phyloP scores from a whole-genome alignment of 2,329 filamentous ascomycete genomes.

The Neonectria ditissima region DNA sequence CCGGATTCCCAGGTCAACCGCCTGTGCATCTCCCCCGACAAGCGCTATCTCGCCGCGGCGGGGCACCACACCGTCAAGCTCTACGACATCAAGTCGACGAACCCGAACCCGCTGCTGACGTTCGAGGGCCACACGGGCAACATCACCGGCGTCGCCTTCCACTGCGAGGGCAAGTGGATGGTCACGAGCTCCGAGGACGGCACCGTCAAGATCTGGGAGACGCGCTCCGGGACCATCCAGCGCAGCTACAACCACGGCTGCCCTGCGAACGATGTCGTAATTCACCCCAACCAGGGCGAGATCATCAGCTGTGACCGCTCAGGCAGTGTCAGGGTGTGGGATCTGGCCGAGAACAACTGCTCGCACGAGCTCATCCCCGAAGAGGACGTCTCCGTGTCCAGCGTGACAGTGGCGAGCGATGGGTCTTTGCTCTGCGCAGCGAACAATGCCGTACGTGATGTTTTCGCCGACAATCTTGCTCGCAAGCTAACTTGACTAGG shows the following conservation, averaged over 20 bases:
- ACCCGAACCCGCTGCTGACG: constrained; percentile 89
- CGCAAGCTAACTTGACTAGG: constrained; percentile 62
- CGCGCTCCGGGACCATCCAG: constrained; percentile 85
- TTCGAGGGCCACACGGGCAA: constrained; percentile 98
- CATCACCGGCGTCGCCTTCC: constrained; percentile 95
- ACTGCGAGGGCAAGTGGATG: constrained; percentile 99
- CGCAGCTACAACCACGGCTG: constrained; percentile 91
- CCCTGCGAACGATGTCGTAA: constrained; percentile 97
- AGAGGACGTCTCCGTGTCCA: constrained; percentile 92
- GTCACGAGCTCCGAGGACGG: constrained; percentile 97
- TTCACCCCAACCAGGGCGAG: constrained; percentile 98
- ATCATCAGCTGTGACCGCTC: constrained; percentile 95
- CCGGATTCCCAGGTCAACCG: constrained; percentile 98
- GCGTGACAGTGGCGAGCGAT: constrained; percentile 95
- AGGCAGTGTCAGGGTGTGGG: constrained; percentile 95
- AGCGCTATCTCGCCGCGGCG: constrained; percentile 90
- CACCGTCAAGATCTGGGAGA: constrained; percentile 98
- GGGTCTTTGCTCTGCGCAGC: constrained; percentile 92
- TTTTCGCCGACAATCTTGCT: not conserved
- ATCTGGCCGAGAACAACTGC: constrained; percentile 96
- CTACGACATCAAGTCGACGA: constrained; percentile 98
- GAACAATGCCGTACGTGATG: constrained; percentile 80
- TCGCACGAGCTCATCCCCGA: constrained; percentile 96
- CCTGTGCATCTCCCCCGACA: constrained; percentile 97
- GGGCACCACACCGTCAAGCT: constrained; percentile 90